These are phyloP conservation scores for Zychaea mexicana DNA, from an alignment of 371 early-diverging fungal species.

Conservation along the genomic window DNA sequence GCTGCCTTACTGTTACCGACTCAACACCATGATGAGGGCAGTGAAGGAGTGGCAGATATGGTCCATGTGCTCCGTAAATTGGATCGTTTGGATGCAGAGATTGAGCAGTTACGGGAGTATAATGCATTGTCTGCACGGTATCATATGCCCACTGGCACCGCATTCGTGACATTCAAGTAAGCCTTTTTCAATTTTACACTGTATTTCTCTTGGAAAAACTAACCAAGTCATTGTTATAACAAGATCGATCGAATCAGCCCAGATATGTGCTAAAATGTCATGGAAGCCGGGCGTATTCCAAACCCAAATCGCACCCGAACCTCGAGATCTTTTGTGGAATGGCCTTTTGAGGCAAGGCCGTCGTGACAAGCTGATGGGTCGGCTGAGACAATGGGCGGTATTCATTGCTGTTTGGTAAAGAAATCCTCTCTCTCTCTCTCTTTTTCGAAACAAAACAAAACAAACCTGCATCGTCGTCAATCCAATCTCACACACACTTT, in stretches of 20 bases:
- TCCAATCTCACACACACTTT: no score
- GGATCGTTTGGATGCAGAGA: slow-evolving; percentile 24
- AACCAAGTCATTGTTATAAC: background rate
- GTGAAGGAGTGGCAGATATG: no score
- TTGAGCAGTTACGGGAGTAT: slow-evolving; percentile 29
- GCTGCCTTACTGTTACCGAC: background rate
- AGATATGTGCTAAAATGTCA: slow-evolving; percentile 63
- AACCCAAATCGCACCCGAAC: slow-evolving; percentile 86
- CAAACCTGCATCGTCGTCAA: no score
- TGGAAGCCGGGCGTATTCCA: slow-evolving; percentile 71
- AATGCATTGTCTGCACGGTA: slow-evolving; percentile 33
- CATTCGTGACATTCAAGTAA: slow-evolving; percentile 67
- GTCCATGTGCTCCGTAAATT: slow-evolving; percentile 13
- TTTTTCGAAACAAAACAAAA: slow-evolving; percentile 22
- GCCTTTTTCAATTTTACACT: no score
- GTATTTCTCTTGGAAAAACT: no score
- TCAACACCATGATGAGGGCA: slow-evolving; percentile 1
- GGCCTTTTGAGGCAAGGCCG: slow-evolving; percentile 68
- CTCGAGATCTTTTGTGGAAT: slow-evolving; percentile 89
- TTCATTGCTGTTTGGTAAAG: slow-evolving; percentile 58
- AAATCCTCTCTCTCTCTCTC: background rate
- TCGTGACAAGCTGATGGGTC: slow-evolving; percentile 36
- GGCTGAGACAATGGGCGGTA: slow-evolving; percentile 50
- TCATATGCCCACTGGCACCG: slow-evolving; percentile 58
- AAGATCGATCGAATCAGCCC: slow-evolving; percentile 50